Evolutionary conservation across 1,284 basidiomycete species (phyloP).

Genomic region (Rhodotorula glutinis): DNA sequence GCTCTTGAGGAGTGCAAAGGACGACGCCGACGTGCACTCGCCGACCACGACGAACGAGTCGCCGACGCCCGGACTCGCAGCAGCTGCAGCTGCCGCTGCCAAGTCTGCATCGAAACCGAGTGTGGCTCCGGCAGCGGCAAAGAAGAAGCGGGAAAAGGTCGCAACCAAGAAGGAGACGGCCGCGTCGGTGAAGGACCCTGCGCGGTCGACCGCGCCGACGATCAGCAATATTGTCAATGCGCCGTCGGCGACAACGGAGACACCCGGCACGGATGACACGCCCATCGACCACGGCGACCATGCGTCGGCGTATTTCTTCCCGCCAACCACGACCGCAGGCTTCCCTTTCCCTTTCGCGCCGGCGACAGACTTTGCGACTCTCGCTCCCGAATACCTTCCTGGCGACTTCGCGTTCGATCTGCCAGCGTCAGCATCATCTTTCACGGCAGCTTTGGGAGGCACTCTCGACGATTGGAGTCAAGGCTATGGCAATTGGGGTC

Average conservation of each 20-base stretch:
- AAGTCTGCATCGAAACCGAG: no score
- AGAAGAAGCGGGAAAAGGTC: neutral
- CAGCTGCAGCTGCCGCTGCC: neutral
- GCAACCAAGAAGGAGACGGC: neutral
- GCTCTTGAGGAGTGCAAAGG: constrained; percentile 30
- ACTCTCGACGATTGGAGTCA: constrained; percentile 18
- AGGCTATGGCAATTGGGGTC: constrained; percentile 10
- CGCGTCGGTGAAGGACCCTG: neutral
- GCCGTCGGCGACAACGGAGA: neutral
- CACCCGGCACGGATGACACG: neutral
- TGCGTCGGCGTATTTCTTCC: neutral
- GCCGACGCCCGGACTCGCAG: neutral
- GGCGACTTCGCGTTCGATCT: constrained; percentile 29
- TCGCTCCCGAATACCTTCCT: constrained; percentile 5
- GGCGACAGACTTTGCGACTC: neutral
- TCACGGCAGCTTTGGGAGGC: constrained; percentile 13
- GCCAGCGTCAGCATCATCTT: constrained; percentile 3
- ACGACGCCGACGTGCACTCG: constrained; percentile 14
- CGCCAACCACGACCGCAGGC: neutral
- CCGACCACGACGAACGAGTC: constrained; percentile 2
- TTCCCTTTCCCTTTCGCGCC: neutral
- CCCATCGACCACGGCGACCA: neutral
- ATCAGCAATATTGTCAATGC: neutral
- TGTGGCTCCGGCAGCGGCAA: neutral
- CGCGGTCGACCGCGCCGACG: neutral